Conservation (phyloP, 805 yeast genomes). For the Ogataea degrootiae region DNA sequence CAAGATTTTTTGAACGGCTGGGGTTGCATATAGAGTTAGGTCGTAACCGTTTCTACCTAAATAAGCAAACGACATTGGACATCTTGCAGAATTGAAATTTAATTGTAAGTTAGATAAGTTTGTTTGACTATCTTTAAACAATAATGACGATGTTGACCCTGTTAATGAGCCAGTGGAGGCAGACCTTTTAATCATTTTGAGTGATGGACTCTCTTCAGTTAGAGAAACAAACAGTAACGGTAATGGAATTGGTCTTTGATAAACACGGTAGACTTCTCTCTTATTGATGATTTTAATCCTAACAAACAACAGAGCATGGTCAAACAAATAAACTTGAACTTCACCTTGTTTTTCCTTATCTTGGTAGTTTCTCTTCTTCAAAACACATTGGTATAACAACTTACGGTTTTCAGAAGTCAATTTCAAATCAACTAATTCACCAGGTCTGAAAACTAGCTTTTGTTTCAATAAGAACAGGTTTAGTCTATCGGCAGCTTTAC, state of each 20-base stretch:
- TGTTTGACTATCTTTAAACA: conserved; percentile 19
- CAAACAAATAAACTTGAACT: conserved; percentile 82
- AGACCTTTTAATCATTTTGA: conserved; percentile 40
- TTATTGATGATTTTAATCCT: conserved; percentile 83
- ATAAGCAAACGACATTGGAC: conserved; percentile 48
- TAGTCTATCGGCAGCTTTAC: conserved; percentile 90
- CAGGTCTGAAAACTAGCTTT: conserved; percentile 72
- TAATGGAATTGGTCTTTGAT: conserved; percentile 81
- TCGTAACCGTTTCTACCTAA: conserved; percentile 53
- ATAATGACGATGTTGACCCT: conserved; percentile 27
- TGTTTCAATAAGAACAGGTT: conserved; percentile 84
- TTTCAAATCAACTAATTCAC: conserved; percentile 82
- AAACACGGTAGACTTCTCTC: conserved; percentile 87
- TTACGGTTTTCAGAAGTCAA: conserved; percentile 76
- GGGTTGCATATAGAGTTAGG: conserved; percentile 48
- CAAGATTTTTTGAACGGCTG: conserved; percentile 70
- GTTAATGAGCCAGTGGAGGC: conserved; percentile 31
- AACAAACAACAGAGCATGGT: conserved; percentile 80
- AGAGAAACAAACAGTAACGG: conserved; percentile 71
- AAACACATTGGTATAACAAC: conserved; percentile 71
- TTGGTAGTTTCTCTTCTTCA: conserved; percentile 64
- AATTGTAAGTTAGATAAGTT: conserved; percentile 14
- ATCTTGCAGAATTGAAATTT: conserved; percentile 29
- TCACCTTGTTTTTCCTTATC: conserved; percentile 71
- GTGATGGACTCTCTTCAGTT: conserved; percentile 71